Conservation (phyloP, 2,329 filamentous ascomycete species). For the Diaporthe citriasiana region DNA sequence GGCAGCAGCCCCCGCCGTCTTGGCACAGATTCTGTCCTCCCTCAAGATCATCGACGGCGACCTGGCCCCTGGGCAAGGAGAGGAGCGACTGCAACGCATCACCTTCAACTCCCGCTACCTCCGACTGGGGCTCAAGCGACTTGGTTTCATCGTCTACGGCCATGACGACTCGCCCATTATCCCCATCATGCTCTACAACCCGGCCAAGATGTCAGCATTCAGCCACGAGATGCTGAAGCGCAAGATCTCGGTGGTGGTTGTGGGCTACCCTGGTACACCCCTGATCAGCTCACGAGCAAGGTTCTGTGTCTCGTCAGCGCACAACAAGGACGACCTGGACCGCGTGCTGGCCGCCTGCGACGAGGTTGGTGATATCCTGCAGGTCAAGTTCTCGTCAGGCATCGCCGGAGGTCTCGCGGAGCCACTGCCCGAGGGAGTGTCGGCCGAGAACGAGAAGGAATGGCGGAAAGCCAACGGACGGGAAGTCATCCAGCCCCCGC, state of each 20-base stretch:
- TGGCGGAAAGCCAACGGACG: slow-evolving; percentile 74
- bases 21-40: slow-evolving; percentile 90
- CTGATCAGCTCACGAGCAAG: slow-evolving; percentile 94
- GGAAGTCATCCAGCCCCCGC: slow-evolving; percentile 79
- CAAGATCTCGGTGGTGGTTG: slow-evolving; percentile 97
- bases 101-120: slow-evolving; percentile 99
- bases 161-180: slow-evolving; percentile 99
- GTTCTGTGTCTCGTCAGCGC: slow-evolving; percentile 95
- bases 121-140: slow-evolving; percentile 94
- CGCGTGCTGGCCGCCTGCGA: slow-evolving; percentile 90
- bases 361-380: slow-evolving; percentile 90
- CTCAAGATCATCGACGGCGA: slow-evolving; percentile 92
- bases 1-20: slow-evolving; percentile 86
- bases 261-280: slow-evolving; percentile 96
- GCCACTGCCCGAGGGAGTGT: slow-evolving; percentile 79
- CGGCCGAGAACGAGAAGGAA: slow-evolving; percentile 79
- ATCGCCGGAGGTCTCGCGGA: slow-evolving; percentile 89
- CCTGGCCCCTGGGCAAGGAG: slow-evolving; percentile 88
- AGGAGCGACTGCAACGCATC: slow-evolving; percentile 94
- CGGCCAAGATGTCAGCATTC: slow-evolving; percentile 98
- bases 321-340: slow-evolving; percentile 99
- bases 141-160: slow-evolving; percentile 96
- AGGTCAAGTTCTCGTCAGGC: slow-evolving; percentile 97
- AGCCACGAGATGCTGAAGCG: slow-evolving; percentile 98
- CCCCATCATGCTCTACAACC: slow-evolving; percentile 93